A percentile compares a stretch with the other conserved stretches of the same genome.
Evolutionary conservation across 176 grass and related monocot genomes (phyloP).

Genomic region (Hyparrhenia diplandra): DNA sequence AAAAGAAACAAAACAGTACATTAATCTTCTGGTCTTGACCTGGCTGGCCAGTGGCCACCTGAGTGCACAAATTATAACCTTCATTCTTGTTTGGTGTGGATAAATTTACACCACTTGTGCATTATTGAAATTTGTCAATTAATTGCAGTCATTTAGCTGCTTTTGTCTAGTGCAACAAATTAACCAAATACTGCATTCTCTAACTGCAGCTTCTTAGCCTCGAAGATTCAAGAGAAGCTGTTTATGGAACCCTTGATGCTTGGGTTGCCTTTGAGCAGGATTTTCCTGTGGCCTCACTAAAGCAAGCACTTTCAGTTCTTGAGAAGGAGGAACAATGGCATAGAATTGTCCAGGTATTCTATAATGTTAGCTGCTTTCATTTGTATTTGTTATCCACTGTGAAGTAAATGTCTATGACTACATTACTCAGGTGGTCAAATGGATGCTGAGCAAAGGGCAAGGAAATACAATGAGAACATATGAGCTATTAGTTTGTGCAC

Average conservation of each 20-base stretch:
- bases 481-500: conserved; percentile 67
- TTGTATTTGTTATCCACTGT: conserved; percentile 16
- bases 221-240: conserved; percentile 75
- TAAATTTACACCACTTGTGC: not conserved
- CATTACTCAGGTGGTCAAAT: conserved; percentile 73
- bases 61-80: not conserved
- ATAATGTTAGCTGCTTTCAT: conserved; percentile 11
- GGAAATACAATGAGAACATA: conserved; percentile 82
- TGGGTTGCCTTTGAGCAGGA: conserved; percentile 76
- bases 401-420: conserved; percentile 4
- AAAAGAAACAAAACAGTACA: not conserved
- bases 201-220: conserved; percentile 69
- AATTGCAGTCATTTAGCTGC: not conserved
- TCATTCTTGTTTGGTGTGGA: not conserved
- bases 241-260: conserved; percentile 87
- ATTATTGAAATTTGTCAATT: not conserved
- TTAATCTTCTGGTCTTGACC: not conserved
- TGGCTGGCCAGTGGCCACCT: too few species aligned
- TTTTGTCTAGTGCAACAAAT: not conserved
- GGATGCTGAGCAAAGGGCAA: conserved; percentile 96
- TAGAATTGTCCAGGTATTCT: conserved; percentile 70
- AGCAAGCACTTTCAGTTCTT: conserved; percentile 67
- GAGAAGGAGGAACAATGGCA: conserved; percentile 93
- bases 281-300: conserved; percentile 66
- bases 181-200: not conserved